A percentile compares a stretch with the other conserved stretches of the same genome.
phyloP scores from a whole-genome alignment of 2,329 filamentous ascomycete species.

The Diaporthe sp. region DNA sequence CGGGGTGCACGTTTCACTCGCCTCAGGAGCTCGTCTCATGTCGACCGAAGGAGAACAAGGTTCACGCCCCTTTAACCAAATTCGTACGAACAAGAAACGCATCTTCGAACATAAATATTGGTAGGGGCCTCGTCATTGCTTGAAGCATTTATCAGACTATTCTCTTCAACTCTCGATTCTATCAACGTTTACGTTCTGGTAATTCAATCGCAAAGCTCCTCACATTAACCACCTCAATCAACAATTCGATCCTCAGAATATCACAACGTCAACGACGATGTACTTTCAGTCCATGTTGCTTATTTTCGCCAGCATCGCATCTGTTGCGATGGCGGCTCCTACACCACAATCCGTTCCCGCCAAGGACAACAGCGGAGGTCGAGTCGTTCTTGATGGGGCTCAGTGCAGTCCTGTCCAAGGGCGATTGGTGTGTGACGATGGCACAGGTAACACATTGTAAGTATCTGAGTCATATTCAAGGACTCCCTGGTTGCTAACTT shows the following conservation, averaged over 20 bases:
- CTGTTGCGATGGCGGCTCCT: neutral
- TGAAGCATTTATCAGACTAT: accelerated
- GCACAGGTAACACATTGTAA: neutral
- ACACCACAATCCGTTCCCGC: neutral
- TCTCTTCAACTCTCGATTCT: neutral
- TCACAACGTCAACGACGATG: neutral
- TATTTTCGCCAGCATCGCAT: neutral
- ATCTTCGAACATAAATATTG: neutral
- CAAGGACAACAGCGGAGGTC: neutral
- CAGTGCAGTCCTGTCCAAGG: neutral
- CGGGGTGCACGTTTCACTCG: conserved; percentile 1
- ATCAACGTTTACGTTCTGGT: neutral
- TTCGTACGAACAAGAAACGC: neutral
- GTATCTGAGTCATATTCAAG: neutral
- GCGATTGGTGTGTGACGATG: conserved; percentile 1
- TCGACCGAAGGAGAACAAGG: conserved; percentile 10
- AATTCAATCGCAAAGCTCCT: neutral
- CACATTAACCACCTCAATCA: neutral
- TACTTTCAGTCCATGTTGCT: neutral
- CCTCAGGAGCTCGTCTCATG: conserved; percentile 17
- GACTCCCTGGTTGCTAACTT: neutral
- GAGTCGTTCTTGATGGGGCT: neutral
- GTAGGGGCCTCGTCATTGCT: neutral
- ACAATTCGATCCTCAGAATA: neutral
- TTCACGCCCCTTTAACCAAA: neutral